These are phyloP conservation scores for Claviceps cyperi DNA, from an alignment of 2,329 filamentous ascomycete genomes.

Conservation along the genomic window DNA sequence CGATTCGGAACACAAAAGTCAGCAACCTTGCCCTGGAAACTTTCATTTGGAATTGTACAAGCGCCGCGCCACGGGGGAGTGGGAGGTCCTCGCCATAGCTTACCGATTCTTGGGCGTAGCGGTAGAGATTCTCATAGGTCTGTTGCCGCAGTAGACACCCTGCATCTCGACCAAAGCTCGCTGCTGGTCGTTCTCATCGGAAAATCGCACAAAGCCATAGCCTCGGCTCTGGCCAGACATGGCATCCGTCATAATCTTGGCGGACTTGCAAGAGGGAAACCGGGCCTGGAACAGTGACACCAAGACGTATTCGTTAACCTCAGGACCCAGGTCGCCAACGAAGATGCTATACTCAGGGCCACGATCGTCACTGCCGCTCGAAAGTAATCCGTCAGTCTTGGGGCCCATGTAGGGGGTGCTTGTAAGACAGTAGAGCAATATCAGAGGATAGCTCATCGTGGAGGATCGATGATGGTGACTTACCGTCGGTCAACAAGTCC, in stretches of 20 bases:
- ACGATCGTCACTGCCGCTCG: constrained; percentile 63
- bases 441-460: neutral
- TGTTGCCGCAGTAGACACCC: constrained; percentile 96
- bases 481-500: constrained; percentile 87
- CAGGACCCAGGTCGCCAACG: constrained; percentile 90
- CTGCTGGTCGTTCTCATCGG: constrained; percentile 90
- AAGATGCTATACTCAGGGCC: constrained; percentile 96
- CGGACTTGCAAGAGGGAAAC: constrained; percentile 95
- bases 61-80: neutral
- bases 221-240: constrained; percentile 95
- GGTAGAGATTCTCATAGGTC: constrained; percentile 96
- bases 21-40: neutral
- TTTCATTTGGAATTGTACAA: too few relatives aligned
- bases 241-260: constrained; percentile 99
- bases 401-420: neutral
- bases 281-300: constrained; percentile 94
- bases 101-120: constrained; percentile 89
- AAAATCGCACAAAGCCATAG: constrained; percentile 96
- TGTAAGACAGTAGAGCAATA: neutral
- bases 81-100: constrained; percentile 6
- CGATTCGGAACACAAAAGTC: neutral
- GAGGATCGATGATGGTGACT: constrained; percentile 14
- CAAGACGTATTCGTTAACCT: constrained; percentile 96
- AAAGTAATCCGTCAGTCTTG: neutral
- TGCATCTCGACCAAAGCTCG: constrained; percentile 96